A percentile compares a stretch with the other conserved stretches of the same genome.
Evolutionary conservation across 352 stramenopile species (phyloP).

Genomic region (Phytophthora hybrid): DNA sequence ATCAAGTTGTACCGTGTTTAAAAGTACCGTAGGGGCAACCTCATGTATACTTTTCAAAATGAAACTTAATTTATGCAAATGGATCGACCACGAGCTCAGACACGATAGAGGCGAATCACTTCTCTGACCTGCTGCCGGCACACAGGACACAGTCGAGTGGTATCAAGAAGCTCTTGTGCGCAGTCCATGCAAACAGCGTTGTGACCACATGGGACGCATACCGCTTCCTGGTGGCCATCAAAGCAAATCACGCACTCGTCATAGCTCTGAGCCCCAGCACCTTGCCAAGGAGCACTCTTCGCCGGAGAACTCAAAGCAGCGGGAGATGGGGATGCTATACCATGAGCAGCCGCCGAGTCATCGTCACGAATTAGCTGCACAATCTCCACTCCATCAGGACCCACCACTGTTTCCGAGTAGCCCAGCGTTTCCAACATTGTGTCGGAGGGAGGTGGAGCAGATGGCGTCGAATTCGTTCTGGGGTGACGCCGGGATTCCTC

Average conservation of each 20-base stretch:
- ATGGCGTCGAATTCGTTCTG: slow-evolving; percentile 31
- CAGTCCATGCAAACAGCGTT: slow-evolving; percentile 90
- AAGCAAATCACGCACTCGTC: slow-evolving; percentile 89
- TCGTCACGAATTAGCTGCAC: slow-evolving; percentile 63
- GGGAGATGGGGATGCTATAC: slow-evolving; percentile 24
- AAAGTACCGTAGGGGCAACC: background rate
- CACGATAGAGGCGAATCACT: slow-evolving; percentile 79
- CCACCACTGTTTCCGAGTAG: slow-evolving; percentile 60
- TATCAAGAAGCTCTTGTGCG: slow-evolving; percentile 69
- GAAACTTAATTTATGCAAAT: slow-evolving; percentile 19
- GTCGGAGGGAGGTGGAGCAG: slow-evolving; percentile 43
- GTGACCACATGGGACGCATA: slow-evolving; percentile 88
- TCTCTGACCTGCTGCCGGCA: slow-evolving; percentile 80
- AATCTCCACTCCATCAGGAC: slow-evolving; percentile 81
- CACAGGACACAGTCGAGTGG: slow-evolving; percentile 74
- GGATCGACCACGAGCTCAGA: slow-evolving; percentile 40
- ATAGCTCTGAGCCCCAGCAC: slow-evolving; percentile 9
- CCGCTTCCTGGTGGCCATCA: slow-evolving; percentile 73
- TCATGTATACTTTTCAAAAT: background rate
- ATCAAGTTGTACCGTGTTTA: slow-evolving; percentile 85
- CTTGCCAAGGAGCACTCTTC: slow-evolving; percentile 16
- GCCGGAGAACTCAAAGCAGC: slow-evolving; percentile 9
- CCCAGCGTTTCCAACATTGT: slow-evolving; percentile 45
- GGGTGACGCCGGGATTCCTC: slow-evolving; percentile 56
- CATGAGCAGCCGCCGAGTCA: slow-evolving; percentile 16